Evolutionary conservation across 352 stramenopile species (phyloP), one percentile per base, ranked within the genome.

Genomic region (Aphanomyces stellatus): DNA sequence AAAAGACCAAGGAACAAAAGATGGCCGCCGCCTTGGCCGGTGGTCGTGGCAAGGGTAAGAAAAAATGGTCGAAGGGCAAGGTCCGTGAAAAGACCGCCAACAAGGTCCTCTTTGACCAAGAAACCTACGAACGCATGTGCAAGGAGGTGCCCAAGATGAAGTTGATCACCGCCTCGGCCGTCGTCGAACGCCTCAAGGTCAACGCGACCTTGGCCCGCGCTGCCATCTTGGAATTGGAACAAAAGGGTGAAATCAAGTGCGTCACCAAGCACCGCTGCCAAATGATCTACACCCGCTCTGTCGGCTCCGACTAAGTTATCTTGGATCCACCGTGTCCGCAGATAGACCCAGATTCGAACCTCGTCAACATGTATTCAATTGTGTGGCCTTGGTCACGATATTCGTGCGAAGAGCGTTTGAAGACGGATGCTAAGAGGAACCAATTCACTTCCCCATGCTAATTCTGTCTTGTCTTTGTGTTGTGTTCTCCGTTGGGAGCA

Each of bases 41-140:
- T 90, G 96, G 96, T 79, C 88, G 88, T 74, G 96, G 95, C 84
- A 99, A 99, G 90, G 95, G 95, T 82, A 99, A 99, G 93, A 99
- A 99, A 87, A 99, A 99, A 90, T 99, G 97, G 97, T 99, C 96
- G 73, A 99, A 99, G 95, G 96, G 96, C 79, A 99, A 99, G 90
- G 88, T 97, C 75, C 94, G 96, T 76, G 97, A 99, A 79, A 99
- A 99, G 96, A 92, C 99, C 69, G 92, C 97, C 76, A 98, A 99
- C 88, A 98, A 99, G 84, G 97, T 99, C 49, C 85, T 99, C 64
- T 99, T 99, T 82, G 96, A 98, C 79, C 97, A 99, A 89, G 96
- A 99, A 80, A 96, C 96, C 72, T 99, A 98, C 81, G 94, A 99
- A 71, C 91, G 96, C 74, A 88, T 99, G 70, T 82, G 98, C 48